Evolutionary conservation across 2,329 filamentous ascomycete genomes (phyloP), one percentile per base, ranked within the genome.

Genomic region (Zymoseptoria passerinii): DNA sequence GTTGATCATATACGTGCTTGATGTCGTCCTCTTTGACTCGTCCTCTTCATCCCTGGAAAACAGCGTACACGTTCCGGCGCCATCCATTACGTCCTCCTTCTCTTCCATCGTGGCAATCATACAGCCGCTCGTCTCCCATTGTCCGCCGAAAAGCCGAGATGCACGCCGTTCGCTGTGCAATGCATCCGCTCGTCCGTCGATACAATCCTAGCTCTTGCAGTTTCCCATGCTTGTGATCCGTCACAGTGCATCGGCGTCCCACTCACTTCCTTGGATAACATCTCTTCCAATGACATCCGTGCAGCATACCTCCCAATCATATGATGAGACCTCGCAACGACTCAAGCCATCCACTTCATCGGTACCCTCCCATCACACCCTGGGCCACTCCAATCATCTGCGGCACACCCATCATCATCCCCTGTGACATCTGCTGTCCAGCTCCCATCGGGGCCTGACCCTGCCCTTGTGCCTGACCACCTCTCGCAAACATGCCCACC

Each of bases 401-500:
- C 3, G 51, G 48, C 28, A 53, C 48, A 28, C 18, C 50, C 19
- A 49, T 44, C 51, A 52, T 54, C 3, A 29, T 48, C 4, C 52
- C 50, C 19, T 8, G 52, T 13, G 35, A 16, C 35, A 49, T 28
- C 58, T 28, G 48, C 28, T 53, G 44, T 18, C 56, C 28, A 20
- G 50, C 29, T 20, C 27, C 55, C 9, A 56, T 52, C 50, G 62
- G 61, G 16, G 59, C 60, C 13, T 62, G 61, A 8, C 66, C 56
- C 48, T 69, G 49, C 3, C 13, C 7, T 44, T 16, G 35, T 1
- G 4, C 35, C 16, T 6, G 13, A 1, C 35, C 35, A 44, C 35
- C 35, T 44, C 35, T 44, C 35, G 35, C 35, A 52, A 97, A 96
- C 67, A 96, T 81, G 50, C 85, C 84, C 62, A 95, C 79, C 56